These are phyloP conservation scores for Metschnikowia bowlesiae DNA, from an alignment of 805 yeast genomes.

Conservation along the genomic window DNA sequence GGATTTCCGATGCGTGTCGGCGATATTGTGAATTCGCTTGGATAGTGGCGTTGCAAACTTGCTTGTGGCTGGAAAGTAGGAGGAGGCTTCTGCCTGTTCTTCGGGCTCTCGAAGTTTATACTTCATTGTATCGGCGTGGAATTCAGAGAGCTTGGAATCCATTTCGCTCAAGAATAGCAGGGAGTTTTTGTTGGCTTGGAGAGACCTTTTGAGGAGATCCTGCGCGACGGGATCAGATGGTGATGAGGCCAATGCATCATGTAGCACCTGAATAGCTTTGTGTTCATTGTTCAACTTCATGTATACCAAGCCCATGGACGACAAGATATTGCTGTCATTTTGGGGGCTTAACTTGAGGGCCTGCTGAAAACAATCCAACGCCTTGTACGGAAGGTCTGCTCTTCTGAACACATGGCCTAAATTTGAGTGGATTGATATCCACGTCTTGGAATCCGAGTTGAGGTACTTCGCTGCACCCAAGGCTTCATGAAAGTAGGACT, in stretches of 20 bases:
- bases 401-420: conserved; percentile 85
- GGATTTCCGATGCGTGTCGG: conserved; percentile 3
- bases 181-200: conserved; percentile 48
- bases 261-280: conserved; percentile 72
- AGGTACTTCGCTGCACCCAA: conserved; percentile 61
- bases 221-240: conserved; percentile 82
- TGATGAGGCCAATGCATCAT: conserved; percentile 71
- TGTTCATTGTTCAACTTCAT: conserved; percentile 60
- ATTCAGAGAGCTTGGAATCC: conserved; percentile 11
- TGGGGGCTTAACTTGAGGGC: conserved; percentile 66
- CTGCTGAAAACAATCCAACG: conserved; percentile 70
- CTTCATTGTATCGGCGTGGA: conserved; percentile 1
- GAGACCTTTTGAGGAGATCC: conserved; percentile 76
- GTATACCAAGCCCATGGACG: conserved; percentile 82
- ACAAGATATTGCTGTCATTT: conserved; percentile 64
- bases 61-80: conserved; percentile 8
- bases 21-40: conserved; percentile 12
- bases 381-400: conserved; percentile 54
- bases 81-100: not conserved
- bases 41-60: conserved; percentile 23
- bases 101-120: not conserved
- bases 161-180: conserved; percentile 11
- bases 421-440: conserved; percentile 81
- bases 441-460: conserved; percentile 75
- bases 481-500: conserved; percentile 66